Conservation (phyloP, 306 rosid species). For the Prunus armeniaca region DNA sequence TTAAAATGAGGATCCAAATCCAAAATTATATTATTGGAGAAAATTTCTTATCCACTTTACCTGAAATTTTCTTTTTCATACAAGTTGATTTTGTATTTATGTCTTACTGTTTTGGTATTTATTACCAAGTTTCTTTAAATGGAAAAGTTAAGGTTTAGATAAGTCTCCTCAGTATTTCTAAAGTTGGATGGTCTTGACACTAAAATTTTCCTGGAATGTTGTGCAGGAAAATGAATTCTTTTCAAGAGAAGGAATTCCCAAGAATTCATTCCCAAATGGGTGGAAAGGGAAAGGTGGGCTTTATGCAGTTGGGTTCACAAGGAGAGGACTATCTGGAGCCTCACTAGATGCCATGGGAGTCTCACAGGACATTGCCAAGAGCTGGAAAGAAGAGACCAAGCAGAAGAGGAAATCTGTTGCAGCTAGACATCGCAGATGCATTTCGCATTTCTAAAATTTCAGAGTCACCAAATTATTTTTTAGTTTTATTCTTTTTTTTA, state of each 20-base stretch:
- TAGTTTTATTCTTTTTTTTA: not conserved
- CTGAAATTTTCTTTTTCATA: too few species aligned
- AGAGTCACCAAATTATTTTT: too few species aligned
- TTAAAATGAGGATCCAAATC: too few species aligned
- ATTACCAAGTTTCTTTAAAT: not conserved
- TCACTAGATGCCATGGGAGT: constrained; percentile 83
- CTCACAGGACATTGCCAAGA: constrained; percentile 76
- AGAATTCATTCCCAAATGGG: constrained; percentile 77
- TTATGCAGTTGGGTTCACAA: constrained; percentile 91
- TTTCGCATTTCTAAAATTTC: constrained; percentile 58
- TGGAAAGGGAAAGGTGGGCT: constrained; percentile 90
- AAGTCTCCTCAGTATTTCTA: not conserved
- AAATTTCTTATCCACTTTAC: too few species aligned
- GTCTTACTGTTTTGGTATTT: not conserved
- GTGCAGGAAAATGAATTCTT: constrained; percentile 76
- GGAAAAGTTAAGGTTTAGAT: not conserved
- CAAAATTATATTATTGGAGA: too few species aligned
- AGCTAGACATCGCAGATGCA: constrained; percentile 80
- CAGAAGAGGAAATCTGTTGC: constrained; percentile 61
- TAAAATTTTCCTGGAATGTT: constrained; percentile 16
- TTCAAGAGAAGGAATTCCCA: constrained; percentile 74
- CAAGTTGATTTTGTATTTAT: too few species aligned
- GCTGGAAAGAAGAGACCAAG: constrained; percentile 82
- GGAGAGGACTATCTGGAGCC: constrained; percentile 88
- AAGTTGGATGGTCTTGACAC: not conserved